Conservation (phyloP, 495 filamentous ascomycete genomes). For the Penicillium desertorum region DNA sequence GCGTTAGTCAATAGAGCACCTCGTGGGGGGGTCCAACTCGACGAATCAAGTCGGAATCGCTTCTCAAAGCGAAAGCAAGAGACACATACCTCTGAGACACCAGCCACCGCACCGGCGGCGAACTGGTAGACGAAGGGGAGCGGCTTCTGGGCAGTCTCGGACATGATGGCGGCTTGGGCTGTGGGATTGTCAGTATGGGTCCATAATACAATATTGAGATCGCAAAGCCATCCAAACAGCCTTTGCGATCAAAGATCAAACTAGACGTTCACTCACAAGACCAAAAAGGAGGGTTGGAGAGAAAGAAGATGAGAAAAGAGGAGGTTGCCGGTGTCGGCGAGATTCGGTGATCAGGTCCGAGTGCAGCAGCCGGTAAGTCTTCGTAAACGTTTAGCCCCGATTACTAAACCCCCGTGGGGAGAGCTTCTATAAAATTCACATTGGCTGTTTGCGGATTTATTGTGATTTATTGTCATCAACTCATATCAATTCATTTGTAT, state of each 20-base stretch:
- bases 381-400: conserved; percentile 16
- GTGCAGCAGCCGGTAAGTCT: conserved; percentile 12
- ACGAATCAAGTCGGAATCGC: not conserved
- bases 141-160: conserved; percentile 56
- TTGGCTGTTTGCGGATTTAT: not conserved
- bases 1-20: conserved; percentile 22
- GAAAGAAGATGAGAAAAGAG: conserved; percentile 17
- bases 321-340: conserved; percentile 28
- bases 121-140: conserved; percentile 86
- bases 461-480: not conserved
- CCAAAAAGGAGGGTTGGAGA: conserved; percentile 15
- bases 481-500: not conserved
- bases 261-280: conserved; percentile 13
- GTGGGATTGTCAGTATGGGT: conserved; percentile 7
- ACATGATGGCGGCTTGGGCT: conserved; percentile 51
- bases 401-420: conserved; percentile 26
- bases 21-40: not conserved
- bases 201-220: not conserved
- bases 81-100: conserved; percentile 79
- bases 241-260: not conserved
- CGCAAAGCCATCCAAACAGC: not conserved
- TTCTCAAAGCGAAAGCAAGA: not conserved
- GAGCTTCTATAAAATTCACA: not conserved
- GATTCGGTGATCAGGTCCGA: conserved; percentile 23
- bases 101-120: conserved; percentile 83